Conservation (phyloP, 1,139 yeast genomes). For the Lizanozyma gosingica region DNA sequence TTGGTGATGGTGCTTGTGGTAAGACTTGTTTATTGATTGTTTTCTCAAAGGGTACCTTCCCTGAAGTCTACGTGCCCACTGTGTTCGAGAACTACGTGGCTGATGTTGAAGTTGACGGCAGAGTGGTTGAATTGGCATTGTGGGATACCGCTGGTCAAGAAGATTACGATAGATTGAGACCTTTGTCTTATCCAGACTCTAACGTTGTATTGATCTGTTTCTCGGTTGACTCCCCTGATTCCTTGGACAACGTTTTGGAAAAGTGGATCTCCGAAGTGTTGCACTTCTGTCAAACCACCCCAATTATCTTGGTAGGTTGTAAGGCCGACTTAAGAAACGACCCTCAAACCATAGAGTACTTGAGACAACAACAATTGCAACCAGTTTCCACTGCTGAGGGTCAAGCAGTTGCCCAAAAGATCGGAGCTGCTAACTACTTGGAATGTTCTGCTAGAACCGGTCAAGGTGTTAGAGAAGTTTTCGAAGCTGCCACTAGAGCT, state of each 20-base stretch:
- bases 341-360: constrained; percentile 63
- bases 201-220: constrained; percentile 88
- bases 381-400: constrained; percentile 79
- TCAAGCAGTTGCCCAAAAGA: constrained; percentile 74
- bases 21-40: constrained; percentile 77
- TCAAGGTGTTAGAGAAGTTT: constrained; percentile 84
- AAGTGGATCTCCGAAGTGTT: constrained; percentile 93
- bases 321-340: constrained; percentile 86
- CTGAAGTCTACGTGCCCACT: constrained; percentile 92
- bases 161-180: constrained; percentile 92
- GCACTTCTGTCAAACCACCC: constrained; percentile 93
- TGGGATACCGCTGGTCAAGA: constrained; percentile 99
- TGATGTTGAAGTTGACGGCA: constrained; percentile 88
- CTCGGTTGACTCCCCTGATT: constrained; percentile 86
- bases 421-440: constrained; percentile 78
- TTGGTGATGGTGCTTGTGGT: constrained; percentile 87
- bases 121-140: constrained; percentile 86
- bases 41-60: constrained; percentile 91
- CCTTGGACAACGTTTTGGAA: constrained; percentile 86
- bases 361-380: constrained; percentile 64
- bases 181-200: constrained; percentile 87
- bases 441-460: constrained; percentile 94
- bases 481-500: constrained; percentile 89
- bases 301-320: constrained; percentile 88
- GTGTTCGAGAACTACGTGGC: constrained; percentile 94